Evolutionary conservation across 371 early-diverging fungal species (phyloP), one percentile per base, ranked within the genome.

Genomic region (Mucor circinelloides): DNA sequence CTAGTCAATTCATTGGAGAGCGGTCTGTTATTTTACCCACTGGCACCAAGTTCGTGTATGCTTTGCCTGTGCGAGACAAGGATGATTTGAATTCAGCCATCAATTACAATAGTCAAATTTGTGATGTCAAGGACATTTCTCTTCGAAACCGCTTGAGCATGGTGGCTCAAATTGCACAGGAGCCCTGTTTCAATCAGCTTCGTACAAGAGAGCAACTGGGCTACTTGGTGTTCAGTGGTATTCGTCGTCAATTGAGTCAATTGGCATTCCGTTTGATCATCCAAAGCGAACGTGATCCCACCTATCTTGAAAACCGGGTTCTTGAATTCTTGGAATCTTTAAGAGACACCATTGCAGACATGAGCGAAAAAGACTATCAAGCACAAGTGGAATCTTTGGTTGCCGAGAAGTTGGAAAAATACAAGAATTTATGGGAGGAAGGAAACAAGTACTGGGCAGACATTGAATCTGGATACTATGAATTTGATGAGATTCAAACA

Each of bases 131-230:
- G 7, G 80, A 89, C 64, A 76, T 79, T 38, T 44, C 70, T 15
- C 78, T 83, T 6, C 86, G 93, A 21, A 87, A 88, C 15, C 77
- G 80, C 4, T 71, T 91, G 13, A 81, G 82, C 30, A 81, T 98
- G 42, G 60, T 95, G 52, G 81, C 86, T 4, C 92, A 94, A 63
- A 89, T 97, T 23, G 77, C 89, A 7, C 78, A 87, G 65, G 96
- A 97, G 71, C 95, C 97, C 4, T 93, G 90, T 68, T 98, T 97
- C 78, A 90, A 97, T 74, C 91, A 91, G 69, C 84, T 98, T 36
- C 87, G 97, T 15, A 97, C 98, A 4, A 91, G 93, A 63, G 96
- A 95, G 63, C 93, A 94, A 68, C 79, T 95, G 65, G 90, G 95
- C 15, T 95, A 95, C 68, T 68, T 91, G n/a, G 93, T 93, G n/a